Evolutionary conservation across 495 filamentous ascomycete genomes (phyloP).

Genomic region (Evansstolkia leycettana): DNA sequence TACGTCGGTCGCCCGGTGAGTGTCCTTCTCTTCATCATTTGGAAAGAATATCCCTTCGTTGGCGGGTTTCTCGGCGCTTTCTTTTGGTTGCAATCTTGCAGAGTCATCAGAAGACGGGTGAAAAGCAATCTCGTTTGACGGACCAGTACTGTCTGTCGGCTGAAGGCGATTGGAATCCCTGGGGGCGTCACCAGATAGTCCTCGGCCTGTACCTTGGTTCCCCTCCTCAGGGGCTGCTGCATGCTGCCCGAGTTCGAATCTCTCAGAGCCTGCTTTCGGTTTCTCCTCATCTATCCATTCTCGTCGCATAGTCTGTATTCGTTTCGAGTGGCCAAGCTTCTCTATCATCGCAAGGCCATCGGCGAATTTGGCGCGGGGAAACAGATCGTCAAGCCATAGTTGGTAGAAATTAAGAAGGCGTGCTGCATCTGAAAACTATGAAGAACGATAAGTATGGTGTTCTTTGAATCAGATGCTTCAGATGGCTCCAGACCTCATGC

Average conservation of each 20-base stretch:
- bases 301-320: slow-evolving; percentile 57
- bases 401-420: slow-evolving; percentile 85
- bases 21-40: slow-evolving; percentile 8
- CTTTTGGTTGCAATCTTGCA: neutral
- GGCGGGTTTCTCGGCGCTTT: neutral
- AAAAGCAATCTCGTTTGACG: neutral
- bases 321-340: slow-evolving; percentile 75
- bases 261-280: slow-evolving; percentile 7
- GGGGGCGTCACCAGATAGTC: neutral
- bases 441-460: slow-evolving; percentile 1
- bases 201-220: neutral
- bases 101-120: neutral
- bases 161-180: neutral
- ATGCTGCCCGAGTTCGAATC: neutral
- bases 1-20: slow-evolving; percentile 6
- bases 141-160: neutral
- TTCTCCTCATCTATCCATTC: slow-evolving; percentile 78
- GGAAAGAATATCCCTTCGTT: slow-evolving; percentile 18
- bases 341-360: slow-evolving; percentile 89
- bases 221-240: no score
- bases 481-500: slow-evolving; percentile 53
- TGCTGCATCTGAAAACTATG: slow-evolving; percentile 81
- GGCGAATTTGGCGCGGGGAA: slow-evolving; percentile 84
- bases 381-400: slow-evolving; percentile 93
- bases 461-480: no score